Evolutionary conservation across 2,329 filamentous ascomycete species (phyloP).

Genomic region (Scolecobasidium constrictum): DNA sequence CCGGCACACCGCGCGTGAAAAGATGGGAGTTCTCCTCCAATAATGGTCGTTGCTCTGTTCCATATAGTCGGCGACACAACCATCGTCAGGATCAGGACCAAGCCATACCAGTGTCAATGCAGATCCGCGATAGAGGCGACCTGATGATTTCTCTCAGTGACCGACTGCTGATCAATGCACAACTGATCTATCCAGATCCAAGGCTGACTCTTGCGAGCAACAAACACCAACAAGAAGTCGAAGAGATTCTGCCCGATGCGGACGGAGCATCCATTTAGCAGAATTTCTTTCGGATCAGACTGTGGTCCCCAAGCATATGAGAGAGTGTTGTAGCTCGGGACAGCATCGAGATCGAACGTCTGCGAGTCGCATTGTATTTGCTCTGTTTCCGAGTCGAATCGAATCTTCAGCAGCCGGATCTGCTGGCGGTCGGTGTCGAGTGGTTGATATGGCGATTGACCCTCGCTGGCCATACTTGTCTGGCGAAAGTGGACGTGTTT

Average conservation of each 20-base stretch:
- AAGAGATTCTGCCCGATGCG: neutral
- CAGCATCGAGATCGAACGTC: neutral
- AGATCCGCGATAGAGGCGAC: too few relatives aligned
- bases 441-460: too few relatives aligned
- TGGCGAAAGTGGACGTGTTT: too few relatives aligned
- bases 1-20: too few relatives aligned
- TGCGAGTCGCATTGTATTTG: neutral
- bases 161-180: constrained; percentile 1
- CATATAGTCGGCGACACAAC: constrained; percentile 18
- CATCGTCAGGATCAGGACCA: constrained; percentile 17
- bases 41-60: constrained; percentile 16
- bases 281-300: neutral
- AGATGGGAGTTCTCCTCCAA: neutral
- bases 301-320: neutral
- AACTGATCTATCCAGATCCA: constrained; percentile 6
- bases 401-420: neutral
- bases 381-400: neutral
- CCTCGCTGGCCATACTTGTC: too few relatives aligned
- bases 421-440: neutral
- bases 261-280: neutral
- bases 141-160: constrained; percentile 2
- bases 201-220: neutral
- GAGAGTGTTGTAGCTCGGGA: neutral
- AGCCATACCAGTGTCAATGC: too few relatives aligned
- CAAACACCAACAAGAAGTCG: neutral